A percentile compares a stretch with the other conserved stretches of the same genome.
These are phyloP conservation scores for Waitea zeae DNA, from an alignment of 1,284 basidiomycete species.

Conservation along the genomic window DNA sequence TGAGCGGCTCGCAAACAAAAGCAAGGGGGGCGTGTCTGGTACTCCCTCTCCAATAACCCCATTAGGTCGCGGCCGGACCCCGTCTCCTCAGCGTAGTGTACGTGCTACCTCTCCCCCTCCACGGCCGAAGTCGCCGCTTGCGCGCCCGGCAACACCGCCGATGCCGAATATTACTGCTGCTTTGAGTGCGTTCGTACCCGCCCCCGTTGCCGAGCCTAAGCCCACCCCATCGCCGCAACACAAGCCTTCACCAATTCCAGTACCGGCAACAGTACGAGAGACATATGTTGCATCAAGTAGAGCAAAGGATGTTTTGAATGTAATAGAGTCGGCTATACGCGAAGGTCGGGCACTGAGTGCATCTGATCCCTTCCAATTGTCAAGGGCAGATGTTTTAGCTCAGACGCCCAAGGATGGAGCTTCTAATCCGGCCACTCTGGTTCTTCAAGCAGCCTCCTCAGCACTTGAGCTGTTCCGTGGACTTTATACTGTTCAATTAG, in stretches of 20 bases:
- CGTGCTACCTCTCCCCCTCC: no score
- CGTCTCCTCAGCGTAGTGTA: neutral
- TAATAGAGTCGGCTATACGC: conserved; percentile 37
- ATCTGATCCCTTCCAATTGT: conserved; percentile 30
- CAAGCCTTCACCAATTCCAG: conserved; percentile 1
- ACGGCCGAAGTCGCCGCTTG: no score
- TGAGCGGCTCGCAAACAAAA: conserved; percentile 36
- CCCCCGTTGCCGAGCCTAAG: neutral
- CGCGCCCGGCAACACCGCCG: no score
- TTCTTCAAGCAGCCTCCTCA: conserved; percentile 45
- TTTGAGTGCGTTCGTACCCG: no score
- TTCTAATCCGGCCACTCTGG: conserved; percentile 26
- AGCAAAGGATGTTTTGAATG: conserved; percentile 34
- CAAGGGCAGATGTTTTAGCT: conserved; percentile 10
- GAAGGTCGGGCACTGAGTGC: conserved; percentile 40
- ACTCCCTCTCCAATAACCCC: conserved; percentile 2
- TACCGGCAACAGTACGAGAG: conserved; percentile 20
- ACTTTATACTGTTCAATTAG: conserved; percentile 60
- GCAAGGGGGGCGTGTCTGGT: conserved; percentile 15
- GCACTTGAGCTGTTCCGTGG: conserved; percentile 73
- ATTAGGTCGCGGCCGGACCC: conserved; percentile 5
- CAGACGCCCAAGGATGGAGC: no score
- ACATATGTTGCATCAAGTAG: conserved; percentile 38
- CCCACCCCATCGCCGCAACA: neutral
- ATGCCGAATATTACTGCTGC: no score